These are phyloP conservation scores for Colletotrichum lentis DNA, from an alignment of 2,329 filamentous ascomycete species.

Conservation along the genomic window DNA sequence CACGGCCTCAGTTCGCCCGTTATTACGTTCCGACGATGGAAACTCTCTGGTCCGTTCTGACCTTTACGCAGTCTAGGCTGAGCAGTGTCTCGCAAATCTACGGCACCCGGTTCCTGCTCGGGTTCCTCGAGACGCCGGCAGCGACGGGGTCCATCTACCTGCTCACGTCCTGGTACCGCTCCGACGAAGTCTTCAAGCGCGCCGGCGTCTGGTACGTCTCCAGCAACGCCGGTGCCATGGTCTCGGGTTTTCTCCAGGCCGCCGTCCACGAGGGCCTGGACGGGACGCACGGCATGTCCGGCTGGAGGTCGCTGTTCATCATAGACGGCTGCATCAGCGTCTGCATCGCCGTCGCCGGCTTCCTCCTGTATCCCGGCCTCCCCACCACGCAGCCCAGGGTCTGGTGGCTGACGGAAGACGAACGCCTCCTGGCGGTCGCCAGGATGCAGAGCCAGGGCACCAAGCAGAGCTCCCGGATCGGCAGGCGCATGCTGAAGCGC, in stretches of 20 bases:
- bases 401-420: conserved; percentile 45
- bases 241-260: conserved; percentile 47
- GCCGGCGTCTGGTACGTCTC: conserved; percentile 57
- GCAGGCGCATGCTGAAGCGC: conserved; percentile 40
- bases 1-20: conserved; percentile 38
- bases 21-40: conserved; percentile 40
- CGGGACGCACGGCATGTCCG: conserved; percentile 56
- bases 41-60: conserved; percentile 39
- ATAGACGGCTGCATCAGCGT: conserved; percentile 65
- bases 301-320: conserved; percentile 63
- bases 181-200: conserved; percentile 52
- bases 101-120: conserved; percentile 44
- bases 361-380: conserved; percentile 54
- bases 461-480: conserved; percentile 39
- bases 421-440: conserved; percentile 46
- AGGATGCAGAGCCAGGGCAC: conserved; percentile 41
- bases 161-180: conserved; percentile 44
- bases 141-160: conserved; percentile 40
- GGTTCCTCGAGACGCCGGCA: conserved; percentile 39
- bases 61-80: conserved; percentile 40
- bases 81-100: conserved; percentile 43
- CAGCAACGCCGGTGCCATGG: conserved; percentile 42
- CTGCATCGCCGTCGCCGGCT: conserved; percentile 60
- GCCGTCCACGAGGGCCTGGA: conserved; percentile 59
- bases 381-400: conserved; percentile 49